Base-by-base conservation (phyloP, 2,329 filamentous ascomycete genomes). In the Aspergillus sp. region DNA sequence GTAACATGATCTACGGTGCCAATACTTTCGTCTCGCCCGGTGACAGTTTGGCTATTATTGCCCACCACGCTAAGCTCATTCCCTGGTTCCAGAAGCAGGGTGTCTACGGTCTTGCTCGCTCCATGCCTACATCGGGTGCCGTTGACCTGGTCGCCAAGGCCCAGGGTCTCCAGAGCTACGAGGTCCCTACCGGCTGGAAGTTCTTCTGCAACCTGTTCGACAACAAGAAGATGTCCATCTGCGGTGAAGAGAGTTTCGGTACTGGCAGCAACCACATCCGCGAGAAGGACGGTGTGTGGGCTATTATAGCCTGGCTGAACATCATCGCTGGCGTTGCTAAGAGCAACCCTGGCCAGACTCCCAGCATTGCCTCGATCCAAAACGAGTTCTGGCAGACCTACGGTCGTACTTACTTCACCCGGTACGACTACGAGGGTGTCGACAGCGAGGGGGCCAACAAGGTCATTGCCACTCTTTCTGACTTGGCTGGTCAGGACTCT, bases 1-100 rank as follows among this genome's bases (percentile, higher is more conserved):
- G 93, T 61, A 98, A 98, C 83, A 98, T 98, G 93, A 98, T 98
- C 66, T 98, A 98, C 74, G 93, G 93, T 54, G 90, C 91, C 57
- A 91, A 94, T 64, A 84, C 86, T 41, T 98, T 98, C 65, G 93
- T 98, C 53, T 97, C 91, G 6, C 93, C 93, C 6, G 93, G 93
- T 65, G 93, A 98, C 77, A 95, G 89, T 63, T 78, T 98, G 62
- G 93, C 93, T 64, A 98, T 98, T 68, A 98, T 98, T 65, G 90
- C 93, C 43, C 93, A 98, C 77, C 86, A 98, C 69, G 90, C 93
- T 59, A 82, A 95, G 61, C 82, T 95, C 51, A 98, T 98, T 63
- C 93, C 93, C 50, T 98, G 95, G 77, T 98, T 98, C 83, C 85
- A 91, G 79, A 90, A 93, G 76, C 87, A 97, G 69, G 91, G 93